phyloP scores from a whole-genome alignment of 371 early-diverging fungal species.

The Haplosporangium sp. region DNA sequence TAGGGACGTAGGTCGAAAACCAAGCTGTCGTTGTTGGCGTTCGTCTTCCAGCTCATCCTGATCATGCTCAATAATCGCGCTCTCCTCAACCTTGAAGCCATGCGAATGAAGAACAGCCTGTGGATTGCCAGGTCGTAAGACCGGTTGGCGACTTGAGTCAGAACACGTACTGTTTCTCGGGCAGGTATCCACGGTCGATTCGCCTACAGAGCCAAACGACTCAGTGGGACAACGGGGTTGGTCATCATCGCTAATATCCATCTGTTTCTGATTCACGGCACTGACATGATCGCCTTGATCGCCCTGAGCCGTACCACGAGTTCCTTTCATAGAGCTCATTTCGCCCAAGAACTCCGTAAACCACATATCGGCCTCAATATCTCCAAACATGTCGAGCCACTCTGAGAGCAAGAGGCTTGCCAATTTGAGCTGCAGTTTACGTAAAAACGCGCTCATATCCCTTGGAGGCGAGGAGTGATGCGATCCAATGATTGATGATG shows the following conservation, averaged over 20 bases:
- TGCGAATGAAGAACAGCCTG: too few species aligned
- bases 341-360: constrained; percentile 56
- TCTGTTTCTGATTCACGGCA: constrained; percentile 21
- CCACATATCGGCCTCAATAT: constrained; percentile 57
- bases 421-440: constrained; percentile 46
- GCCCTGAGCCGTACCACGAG: too few species aligned
- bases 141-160: too few species aligned
- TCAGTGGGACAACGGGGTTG: too few species aligned
- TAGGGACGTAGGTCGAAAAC: background rate
- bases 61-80: too few species aligned
- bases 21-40: constrained; percentile 2
- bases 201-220: too few species aligned
- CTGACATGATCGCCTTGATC: background rate
- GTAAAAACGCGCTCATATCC: constrained; percentile 47
- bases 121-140: too few species aligned
- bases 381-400: constrained; percentile 51
- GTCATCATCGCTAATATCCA: constrained; percentile 39
- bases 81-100: too few species aligned
- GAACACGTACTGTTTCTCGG: too few species aligned
- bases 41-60: constrained; percentile 1
- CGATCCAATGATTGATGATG: constrained; percentile 25
- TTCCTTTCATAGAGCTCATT: constrained; percentile 17
- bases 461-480: constrained; percentile 29
- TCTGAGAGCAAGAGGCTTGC: constrained; percentile 56
- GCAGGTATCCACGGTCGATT: too few species aligned